Percentiles rank a stretch among this genome's conserved stretches.
phyloP scores from a whole-genome alignment of 2,329 filamentous ascomycete species.

The Penicillium concentricum region DNA sequence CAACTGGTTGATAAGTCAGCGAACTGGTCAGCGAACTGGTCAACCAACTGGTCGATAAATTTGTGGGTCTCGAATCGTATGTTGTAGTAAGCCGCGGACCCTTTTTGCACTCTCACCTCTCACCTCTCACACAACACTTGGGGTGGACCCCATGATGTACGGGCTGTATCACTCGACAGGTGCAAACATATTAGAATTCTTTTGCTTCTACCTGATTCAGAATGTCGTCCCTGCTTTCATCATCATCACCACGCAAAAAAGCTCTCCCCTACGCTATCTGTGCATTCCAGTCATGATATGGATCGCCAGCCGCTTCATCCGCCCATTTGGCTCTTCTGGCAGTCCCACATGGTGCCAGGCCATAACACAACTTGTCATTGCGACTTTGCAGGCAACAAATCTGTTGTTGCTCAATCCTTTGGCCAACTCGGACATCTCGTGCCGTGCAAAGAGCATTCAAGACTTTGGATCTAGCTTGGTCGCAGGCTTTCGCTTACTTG shows the following conservation, averaged over 20 bases:
- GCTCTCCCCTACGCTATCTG: slow-evolving; percentile 6
- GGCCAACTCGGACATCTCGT: neutral
- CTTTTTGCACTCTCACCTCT: no score
- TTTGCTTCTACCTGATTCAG: slow-evolving; percentile 1
- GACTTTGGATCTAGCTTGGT: neutral
- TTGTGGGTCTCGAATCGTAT: no score
- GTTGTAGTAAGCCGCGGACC: no score
- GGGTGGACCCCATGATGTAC: neutral
- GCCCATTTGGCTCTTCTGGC: slow-evolving; percentile 6
- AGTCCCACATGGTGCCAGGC: slow-evolving; percentile 11
- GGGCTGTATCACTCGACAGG: slow-evolving; percentile 2
- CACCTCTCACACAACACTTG: neutral
- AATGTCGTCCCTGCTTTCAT: neutral
- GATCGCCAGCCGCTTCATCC: slow-evolving; percentile 9
- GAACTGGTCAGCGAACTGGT: no score
- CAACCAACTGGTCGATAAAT: no score
- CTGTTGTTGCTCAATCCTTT: slow-evolving; percentile 11
- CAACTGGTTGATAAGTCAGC: no score
- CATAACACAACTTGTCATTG: slow-evolving; percentile 4
- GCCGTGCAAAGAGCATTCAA: neutral
- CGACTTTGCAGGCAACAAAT: slow-evolving; percentile 1
- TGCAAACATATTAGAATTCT: slow-evolving; percentile 1
- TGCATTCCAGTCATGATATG: slow-evolving; percentile 8
- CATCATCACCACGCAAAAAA: slow-evolving; percentile 7
- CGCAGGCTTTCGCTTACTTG: neutral